Conservation (phyloP, 768 basidiomycete genomes). For the Kockovaella imperatae region DNA sequence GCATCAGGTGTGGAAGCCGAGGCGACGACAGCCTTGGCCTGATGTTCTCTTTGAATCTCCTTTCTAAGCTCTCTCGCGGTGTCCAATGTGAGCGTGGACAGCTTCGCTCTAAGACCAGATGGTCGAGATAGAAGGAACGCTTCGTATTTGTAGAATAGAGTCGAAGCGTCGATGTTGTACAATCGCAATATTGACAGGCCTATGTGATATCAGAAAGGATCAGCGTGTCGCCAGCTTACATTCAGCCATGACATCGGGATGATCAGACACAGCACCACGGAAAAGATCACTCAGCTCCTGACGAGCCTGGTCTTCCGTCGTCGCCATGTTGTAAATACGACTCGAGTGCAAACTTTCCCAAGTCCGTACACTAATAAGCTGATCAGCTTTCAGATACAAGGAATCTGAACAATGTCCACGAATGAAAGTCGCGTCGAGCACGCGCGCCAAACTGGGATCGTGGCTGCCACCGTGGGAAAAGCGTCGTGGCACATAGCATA, state of each 20-base stretch:
- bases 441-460: no score
- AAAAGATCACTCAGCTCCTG: constrained; percentile 37
- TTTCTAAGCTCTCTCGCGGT: constrained; percentile 42
- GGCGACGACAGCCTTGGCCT: constrained; percentile 19
- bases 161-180: constrained; percentile 45
- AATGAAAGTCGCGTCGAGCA: no score
- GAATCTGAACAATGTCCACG: no score
- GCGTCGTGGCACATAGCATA: no score
- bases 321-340: no score
- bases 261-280: constrained; percentile 26
- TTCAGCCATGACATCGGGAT: constrained; percentile 44
- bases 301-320: constrained; percentile 8
- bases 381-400: no score
- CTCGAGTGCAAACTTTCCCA: neutral
- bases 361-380: no score
- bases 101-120: constrained; percentile 30
- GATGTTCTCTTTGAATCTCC: constrained; percentile 41
- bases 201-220: constrained; percentile 16
- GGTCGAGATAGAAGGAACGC: constrained; percentile 45
- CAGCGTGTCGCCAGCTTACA: constrained; percentile 27
- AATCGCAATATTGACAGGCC: constrained; percentile 47
- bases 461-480: no score
- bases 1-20: constrained; percentile 6
- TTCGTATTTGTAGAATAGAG: constrained; percentile 50
- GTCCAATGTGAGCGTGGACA: constrained; percentile 34